Evolutionary conservation across 139 green algal species (phyloP).

Genomic region (Klebsormidium nitens): DNA sequence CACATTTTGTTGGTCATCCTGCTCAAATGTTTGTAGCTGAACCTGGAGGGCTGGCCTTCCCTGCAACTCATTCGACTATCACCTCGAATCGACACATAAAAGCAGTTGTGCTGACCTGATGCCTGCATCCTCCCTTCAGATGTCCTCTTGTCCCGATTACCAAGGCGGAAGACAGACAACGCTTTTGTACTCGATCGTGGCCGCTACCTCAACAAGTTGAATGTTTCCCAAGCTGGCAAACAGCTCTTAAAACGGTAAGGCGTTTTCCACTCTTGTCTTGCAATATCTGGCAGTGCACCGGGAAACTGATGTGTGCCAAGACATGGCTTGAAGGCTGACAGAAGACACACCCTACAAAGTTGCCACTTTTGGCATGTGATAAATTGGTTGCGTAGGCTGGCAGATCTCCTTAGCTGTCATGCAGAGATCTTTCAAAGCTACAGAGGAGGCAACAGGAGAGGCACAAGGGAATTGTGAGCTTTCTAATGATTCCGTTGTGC

Average conservation of each 20-base stretch:
- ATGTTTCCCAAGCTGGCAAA: constrained; percentile 24
- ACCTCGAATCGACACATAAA: neutral
- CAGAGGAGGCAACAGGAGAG: no score
- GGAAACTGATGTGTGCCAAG: no score
- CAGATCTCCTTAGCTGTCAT: no score
- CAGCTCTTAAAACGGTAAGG: constrained; percentile 35
- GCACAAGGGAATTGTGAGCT: no score
- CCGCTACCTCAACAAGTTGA: constrained; percentile 23
- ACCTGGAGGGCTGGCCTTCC: neutral
- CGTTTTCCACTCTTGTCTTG: no score
- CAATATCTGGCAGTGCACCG: no score
- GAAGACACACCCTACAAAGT: no score
- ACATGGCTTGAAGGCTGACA: no score
- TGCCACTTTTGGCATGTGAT: no score
- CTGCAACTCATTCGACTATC: neutral
- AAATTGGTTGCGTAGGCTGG: no score
- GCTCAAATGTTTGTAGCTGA: neutral
- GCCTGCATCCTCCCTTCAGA: neutral
- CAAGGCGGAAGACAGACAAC: constrained; percentile 27
- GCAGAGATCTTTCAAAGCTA: no score
- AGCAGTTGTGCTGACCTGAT: neutral
- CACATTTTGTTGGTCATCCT: neutral
- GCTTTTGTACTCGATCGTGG: constrained; percentile 18
- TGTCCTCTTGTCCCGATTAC: constrained; percentile 1
- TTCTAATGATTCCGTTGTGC: no score